A percentile compares a stretch with the other conserved stretches of the same genome.
Evolutionary conservation across 2,329 filamentous ascomycete species (phyloP).

Genomic region (Coccinonectria pachysandricola): DNA sequence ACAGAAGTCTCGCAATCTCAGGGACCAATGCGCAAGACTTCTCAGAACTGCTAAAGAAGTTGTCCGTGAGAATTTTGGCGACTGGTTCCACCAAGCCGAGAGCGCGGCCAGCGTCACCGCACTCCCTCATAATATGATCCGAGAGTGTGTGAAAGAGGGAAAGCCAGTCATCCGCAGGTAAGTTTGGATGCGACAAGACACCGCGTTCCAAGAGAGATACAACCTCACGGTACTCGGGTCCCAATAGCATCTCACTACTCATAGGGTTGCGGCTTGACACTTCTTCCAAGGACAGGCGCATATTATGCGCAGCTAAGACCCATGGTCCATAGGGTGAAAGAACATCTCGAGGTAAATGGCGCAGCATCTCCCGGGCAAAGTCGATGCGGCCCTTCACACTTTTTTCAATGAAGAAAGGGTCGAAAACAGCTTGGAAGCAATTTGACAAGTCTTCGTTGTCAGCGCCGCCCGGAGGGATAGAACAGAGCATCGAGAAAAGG

Average conservation of each 20-base stretch:
- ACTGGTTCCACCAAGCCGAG: slow-evolving; percentile 62
- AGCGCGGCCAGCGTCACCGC: slow-evolving; percentile 56
- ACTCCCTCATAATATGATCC: slow-evolving; percentile 47
- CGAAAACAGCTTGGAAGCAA: slow-evolving; percentile 42
- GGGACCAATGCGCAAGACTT: slow-evolving; percentile 19
- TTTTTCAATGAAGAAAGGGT: slow-evolving; percentile 48
- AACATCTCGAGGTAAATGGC: slow-evolving; percentile 34
- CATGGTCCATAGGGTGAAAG: slow-evolving; percentile 39
- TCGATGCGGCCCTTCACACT: slow-evolving; percentile 32
- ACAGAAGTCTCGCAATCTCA: slow-evolving; percentile 30
- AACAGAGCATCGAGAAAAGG: slow-evolving; percentile 51
- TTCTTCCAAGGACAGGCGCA: slow-evolving; percentile 32
- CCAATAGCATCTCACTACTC: slow-evolving; percentile 36
- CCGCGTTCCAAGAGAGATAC: slow-evolving; percentile 58
- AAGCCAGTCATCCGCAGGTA: slow-evolving; percentile 38
- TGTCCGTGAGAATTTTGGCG: slow-evolving; percentile 42
- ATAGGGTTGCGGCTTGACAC: slow-evolving; percentile 12
- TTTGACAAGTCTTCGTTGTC: slow-evolving; percentile 36
- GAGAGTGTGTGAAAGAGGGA: slow-evolving; percentile 48
- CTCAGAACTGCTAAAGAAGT: slow-evolving; percentile 7
- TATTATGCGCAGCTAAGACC: slow-evolving; percentile 38
- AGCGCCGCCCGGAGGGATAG: slow-evolving; percentile 33
- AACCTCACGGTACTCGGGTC: slow-evolving; percentile 60
- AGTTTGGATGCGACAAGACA: slow-evolving; percentile 36
- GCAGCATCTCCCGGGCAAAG: slow-evolving; percentile 41